Base-by-base conservation (phyloP, 2,329 filamentous ascomycete species). In the Colletotrichum simmondsii region DNA sequence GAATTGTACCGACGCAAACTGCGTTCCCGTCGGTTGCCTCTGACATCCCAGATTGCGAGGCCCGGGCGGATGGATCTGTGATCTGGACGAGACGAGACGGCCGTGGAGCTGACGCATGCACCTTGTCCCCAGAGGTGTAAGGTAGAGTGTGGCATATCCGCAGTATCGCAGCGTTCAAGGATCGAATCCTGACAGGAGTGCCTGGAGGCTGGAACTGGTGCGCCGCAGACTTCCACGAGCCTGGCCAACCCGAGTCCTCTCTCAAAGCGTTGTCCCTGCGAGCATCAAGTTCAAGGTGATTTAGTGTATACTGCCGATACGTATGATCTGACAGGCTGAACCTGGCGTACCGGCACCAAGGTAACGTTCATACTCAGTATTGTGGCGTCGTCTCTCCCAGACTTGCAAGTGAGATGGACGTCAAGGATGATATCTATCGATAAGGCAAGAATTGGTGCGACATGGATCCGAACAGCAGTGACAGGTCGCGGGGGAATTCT, bases 41-140 rank as follows among this genome's bases (percentile, higher is more conserved):
- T 70, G 56, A 49, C 58, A 57, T 68, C 19, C 22, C 37, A 42
- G 26, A 52, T 57, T 56, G 53, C 42, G 60, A 69, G 46, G 69
- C 30, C 42, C 26, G 58, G 62, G 30, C 46, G 32, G 59, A 26
- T 28, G 28, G n/a, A 64, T 54, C 53, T 56, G 53, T 49, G 53
- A 65, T 72, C 35, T 70, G 54, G 60, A 65, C 70, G 60, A 72
- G 66, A 65, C 70, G 60, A 72, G 66, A 65, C 54, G 35, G 70
- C n/a, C 66, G 54, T 72, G 65, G 59, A 63, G 65, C 64, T 69
- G 69, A 69, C 53, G 35, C 53, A 53, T 68, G 52, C 32, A 32
- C 60, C 59, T 42, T 60, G 57, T 24, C 42, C 26, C 53, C 32
- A 22, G 49, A 68, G 32, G 65, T 53, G 32, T 49, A 68, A 37